Percentiles rank a stretch among this genome's conserved stretches.
phyloP scores from a whole-genome alignment of 345 rosid species.

The Eucalyptus paniculata region DNA sequence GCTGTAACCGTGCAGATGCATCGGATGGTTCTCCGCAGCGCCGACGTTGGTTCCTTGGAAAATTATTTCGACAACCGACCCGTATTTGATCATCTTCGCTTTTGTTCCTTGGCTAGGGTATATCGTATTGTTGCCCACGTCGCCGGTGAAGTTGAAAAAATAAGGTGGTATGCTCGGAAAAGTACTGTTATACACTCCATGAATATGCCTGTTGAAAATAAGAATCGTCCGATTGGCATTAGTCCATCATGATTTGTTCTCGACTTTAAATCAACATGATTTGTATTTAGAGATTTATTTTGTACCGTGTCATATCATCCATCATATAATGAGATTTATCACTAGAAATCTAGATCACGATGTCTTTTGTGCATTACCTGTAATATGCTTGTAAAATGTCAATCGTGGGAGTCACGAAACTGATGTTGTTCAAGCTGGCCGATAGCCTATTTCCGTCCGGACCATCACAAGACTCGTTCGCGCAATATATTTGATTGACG shows the following conservation, averaged over 20 bases:
- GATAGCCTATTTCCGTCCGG: neutral
- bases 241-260: conserved; percentile 2
- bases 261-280: neutral
- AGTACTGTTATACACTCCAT: neutral
- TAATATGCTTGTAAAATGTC: conserved; percentile 33
- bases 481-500: conserved; percentile 4
- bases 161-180: conserved; percentile 1
- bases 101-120: conserved; percentile 4
- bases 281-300: neutral
- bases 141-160: conserved; percentile 18
- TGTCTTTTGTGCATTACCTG: neutral
- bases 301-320: neutral
- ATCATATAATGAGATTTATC: neutral
- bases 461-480: neutral
- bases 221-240: neutral
- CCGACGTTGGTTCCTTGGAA: conserved; percentile 24
- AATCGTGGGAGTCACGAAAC: conserved; percentile 6
- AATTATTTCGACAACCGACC: conserved; percentile 22
- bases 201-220: neutral
- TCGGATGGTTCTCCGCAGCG: conserved; percentile 16
- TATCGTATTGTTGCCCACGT: neutral
- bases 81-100: conserved; percentile 10
- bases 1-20: conserved; percentile 32
- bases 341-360: neutral
- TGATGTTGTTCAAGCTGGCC: conserved; percentile 38